Conservation (phyloP, 2,329 filamentous ascomycete genomes). For the Podosphaera leucotricha region DNA sequence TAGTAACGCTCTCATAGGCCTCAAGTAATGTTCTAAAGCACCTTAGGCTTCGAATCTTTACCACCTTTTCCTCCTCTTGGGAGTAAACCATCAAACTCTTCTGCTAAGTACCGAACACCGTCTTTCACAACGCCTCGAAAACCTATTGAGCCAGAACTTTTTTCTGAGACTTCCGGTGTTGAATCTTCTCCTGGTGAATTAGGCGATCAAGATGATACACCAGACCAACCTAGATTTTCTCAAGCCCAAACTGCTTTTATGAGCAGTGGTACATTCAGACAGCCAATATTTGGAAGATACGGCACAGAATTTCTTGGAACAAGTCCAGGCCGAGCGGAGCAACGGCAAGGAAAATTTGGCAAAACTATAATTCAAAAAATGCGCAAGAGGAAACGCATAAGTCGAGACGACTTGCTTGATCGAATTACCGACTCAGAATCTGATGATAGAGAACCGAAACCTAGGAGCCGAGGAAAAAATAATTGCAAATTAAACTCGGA, state of each 20-base stretch:
- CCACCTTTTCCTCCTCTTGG: slow-evolving; percentile 20
- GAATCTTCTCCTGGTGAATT: slow-evolving; percentile 34
- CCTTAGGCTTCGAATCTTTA: slow-evolving; percentile 16
- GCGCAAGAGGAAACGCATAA: slow-evolving; percentile 22
- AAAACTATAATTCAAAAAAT: slow-evolving; percentile 26
- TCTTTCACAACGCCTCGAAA: slow-evolving; percentile 40
- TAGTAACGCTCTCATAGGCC: slow-evolving; percentile 1
- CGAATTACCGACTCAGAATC: slow-evolving; percentile 14
- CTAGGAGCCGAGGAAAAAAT: slow-evolving; percentile 17
- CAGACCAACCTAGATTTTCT: slow-evolving; percentile 27
- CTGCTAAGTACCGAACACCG: slow-evolving; percentile 35
- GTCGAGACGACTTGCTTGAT: slow-evolving; percentile 20
- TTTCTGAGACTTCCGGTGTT: slow-evolving; percentile 31
- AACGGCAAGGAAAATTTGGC: slow-evolving; percentile 26
- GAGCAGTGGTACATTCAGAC: slow-evolving; percentile 23
- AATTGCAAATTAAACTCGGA: slow-evolving; percentile 10
- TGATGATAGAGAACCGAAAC: slow-evolving; percentile 17
- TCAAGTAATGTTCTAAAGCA: neutral
- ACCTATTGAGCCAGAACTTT: slow-evolving; percentile 26
- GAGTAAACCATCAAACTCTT: slow-evolving; percentile 20
- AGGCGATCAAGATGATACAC: slow-evolving; percentile 26
- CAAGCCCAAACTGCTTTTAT: slow-evolving; percentile 28
- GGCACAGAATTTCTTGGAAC: slow-evolving; percentile 17
- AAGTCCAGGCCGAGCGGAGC: slow-evolving; percentile 40
- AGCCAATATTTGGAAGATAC: slow-evolving; percentile 20